A percentile compares a stretch with the other conserved stretches of the same genome.
These are phyloP conservation scores for Phlegmacium glaucopus DNA, from an alignment of 768 basidiomycete genomes.

Conservation along the genomic window DNA sequence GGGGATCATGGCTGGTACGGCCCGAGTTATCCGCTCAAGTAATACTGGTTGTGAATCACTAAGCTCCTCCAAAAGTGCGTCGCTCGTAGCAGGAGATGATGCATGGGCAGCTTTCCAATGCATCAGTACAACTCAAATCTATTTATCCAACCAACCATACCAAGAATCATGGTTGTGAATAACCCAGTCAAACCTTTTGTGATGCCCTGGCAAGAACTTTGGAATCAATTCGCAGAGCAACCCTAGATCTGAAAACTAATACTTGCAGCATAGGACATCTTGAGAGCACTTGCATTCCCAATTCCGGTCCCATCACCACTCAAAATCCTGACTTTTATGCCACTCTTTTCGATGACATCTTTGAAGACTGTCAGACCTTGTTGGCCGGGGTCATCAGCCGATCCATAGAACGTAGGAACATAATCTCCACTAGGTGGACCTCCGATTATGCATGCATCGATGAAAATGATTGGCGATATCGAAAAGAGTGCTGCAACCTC, in stretches of 20 bases:
- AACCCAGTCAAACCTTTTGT: constrained; percentile 52
- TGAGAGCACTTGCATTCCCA: constrained; percentile 59
- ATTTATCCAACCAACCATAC: constrained; percentile 26
- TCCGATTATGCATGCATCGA: constrained; percentile 59
- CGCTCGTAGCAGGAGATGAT: constrained; percentile 59
- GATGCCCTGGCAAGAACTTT: constrained; percentile 42
- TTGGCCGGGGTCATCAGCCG: constrained; percentile 36
- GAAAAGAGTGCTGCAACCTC: constrained; percentile 43
- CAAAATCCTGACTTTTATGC: constrained; percentile 43
- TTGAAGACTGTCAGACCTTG: constrained; percentile 33
- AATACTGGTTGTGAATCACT: constrained; percentile 41
- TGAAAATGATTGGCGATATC: constrained; percentile 34
- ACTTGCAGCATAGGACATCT: constrained; percentile 62
- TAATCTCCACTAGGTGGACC: constrained; percentile 46
- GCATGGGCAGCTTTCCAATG: constrained; percentile 54
- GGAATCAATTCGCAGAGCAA: not conserved
- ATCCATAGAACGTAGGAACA: constrained; percentile 55
- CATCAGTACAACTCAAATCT: too few relatives aligned
- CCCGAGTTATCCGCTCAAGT: constrained; percentile 35
- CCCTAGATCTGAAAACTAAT: not conserved
- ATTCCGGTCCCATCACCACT: constrained; percentile 45
- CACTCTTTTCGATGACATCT: constrained; percentile 33
- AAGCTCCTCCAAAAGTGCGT: constrained; percentile 50
- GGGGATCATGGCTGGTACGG: constrained; percentile 49
- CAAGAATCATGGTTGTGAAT: constrained; percentile 53